Conservation (phyloP, 441 rosid species). For the Eugenia klotzschiana region DNA sequence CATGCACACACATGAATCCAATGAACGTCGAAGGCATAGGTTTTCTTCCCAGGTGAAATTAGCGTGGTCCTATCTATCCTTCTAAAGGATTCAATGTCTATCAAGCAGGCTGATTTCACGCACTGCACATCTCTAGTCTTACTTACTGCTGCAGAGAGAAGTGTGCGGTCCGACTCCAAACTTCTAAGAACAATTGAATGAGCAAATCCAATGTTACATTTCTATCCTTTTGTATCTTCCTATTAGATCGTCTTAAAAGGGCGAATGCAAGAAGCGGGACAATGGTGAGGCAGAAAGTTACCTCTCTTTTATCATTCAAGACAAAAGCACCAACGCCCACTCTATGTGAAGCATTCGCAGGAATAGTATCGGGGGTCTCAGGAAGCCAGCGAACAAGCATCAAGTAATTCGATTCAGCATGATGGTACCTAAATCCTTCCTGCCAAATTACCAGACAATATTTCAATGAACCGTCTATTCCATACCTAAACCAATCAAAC, state of each 20-base stretch:
- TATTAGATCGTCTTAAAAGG: not conserved
- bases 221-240: not conserved
- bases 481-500: not conserved
- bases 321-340: slow-evolving; percentile 10
- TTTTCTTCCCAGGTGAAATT: not conserved
- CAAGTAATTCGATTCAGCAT: slow-evolving; percentile 5
- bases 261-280: not conserved
- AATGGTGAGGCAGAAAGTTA: not conserved
- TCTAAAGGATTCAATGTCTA: not conserved
- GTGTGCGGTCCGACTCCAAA: not conserved
- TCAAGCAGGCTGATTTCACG: not conserved
- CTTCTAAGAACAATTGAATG: not conserved
- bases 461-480: not conserved
- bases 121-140: not conserved
- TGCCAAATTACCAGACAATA: not conserved
- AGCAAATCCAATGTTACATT: not conserved
- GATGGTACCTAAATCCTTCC: slow-evolving; percentile 8
- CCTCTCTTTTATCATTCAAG: slow-evolving; percentile 7
- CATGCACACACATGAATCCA: not conserved
- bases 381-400: slow-evolving; percentile 9
- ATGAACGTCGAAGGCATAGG: not conserved
- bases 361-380: not conserved
- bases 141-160: not conserved
- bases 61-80: not conserved
- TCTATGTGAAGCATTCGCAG: slow-evolving; percentile 10